Evolutionary conservation across 768 basidiomycete species (phyloP).

Genomic region (Russula ochroleuca): DNA sequence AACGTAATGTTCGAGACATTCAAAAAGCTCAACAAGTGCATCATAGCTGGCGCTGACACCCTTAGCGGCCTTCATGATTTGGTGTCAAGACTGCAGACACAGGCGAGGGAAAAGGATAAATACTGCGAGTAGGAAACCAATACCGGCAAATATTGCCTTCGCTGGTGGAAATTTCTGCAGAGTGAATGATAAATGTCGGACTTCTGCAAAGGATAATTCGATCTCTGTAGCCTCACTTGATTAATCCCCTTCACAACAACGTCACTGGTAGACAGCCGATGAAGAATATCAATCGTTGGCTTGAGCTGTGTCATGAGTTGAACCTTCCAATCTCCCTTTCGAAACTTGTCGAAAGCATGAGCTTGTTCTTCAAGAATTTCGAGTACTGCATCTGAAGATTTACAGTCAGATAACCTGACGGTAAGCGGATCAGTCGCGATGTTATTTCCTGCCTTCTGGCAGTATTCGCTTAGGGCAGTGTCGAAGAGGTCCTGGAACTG

Average conservation of each 20-base stretch:
- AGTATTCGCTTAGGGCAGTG: neutral
- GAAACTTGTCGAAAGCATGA: neutral
- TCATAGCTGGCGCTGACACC: neutral
- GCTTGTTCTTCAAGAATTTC: neutral
- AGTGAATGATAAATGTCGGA: neutral
- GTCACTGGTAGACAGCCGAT: neutral
- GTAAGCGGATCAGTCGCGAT: neutral
- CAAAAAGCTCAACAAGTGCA: slow-evolving; percentile 1
- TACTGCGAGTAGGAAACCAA: slow-evolving; percentile 3
- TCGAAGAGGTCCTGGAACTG: neutral
- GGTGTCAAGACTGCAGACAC: neutral
- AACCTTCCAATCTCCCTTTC: neutral
- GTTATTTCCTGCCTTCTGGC: neutral
- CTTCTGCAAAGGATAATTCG: neutral
- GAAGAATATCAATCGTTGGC: neutral
- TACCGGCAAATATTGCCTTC: slow-evolving; percentile 2
- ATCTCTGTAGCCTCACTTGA: neutral
- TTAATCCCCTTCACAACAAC: neutral
- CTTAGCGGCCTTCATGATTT: neutral
- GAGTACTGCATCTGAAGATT: neutral
- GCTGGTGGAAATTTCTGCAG: neutral
- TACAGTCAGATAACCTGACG: neutral
- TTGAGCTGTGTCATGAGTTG: neutral
- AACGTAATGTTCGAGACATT: slow-evolving; percentile 2
- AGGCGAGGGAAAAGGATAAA: neutral